Conservation (phyloP, 1,284 basidiomycete species). For the Spongiforma sp. region DNA sequence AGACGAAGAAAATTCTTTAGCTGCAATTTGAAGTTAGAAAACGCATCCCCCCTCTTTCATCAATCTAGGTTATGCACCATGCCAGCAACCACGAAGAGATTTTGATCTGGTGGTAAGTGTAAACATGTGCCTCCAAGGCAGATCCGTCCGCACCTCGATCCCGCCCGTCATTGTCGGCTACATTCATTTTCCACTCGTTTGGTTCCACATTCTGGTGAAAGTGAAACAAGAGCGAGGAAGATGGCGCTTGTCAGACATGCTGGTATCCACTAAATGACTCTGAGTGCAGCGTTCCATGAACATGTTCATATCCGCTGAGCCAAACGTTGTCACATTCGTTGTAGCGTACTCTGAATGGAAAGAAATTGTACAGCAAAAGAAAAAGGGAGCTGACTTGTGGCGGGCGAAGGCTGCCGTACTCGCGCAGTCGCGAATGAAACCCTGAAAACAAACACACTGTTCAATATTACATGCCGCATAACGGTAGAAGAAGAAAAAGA, state of each 20-base stretch:
- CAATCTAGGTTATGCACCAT: constrained; percentile 5
- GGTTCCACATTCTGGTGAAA: not conserved
- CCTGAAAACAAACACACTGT: no score
- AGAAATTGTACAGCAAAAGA: not conserved
- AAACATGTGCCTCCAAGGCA: constrained; percentile 12
- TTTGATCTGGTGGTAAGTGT: constrained; percentile 11
- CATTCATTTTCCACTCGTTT: not conserved
- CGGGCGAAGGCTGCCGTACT: constrained; percentile 19
- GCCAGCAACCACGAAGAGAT: not conserved
- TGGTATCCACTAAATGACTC: not conserved
- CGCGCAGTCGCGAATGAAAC: constrained; percentile 7
- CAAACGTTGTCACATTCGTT: constrained; percentile 3
- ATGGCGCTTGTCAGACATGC: not conserved
- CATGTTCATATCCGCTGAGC: constrained; percentile 3
- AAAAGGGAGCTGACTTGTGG: not conserved
- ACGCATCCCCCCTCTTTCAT: constrained; percentile 1
- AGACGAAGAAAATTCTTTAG: not conserved
- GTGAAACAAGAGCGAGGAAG: not conserved
- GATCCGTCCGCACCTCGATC: constrained; percentile 4
- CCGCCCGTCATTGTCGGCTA: not conserved
- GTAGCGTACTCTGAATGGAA: not conserved
- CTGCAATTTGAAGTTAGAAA: constrained; percentile 12
- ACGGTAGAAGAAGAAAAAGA: no score
- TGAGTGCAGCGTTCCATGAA: constrained; percentile 5
- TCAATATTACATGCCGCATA: no score